These are phyloP conservation scores for Tricholoma saponaceum DNA, from an alignment of 768 basidiomycete species.

Conservation along the genomic window DNA sequence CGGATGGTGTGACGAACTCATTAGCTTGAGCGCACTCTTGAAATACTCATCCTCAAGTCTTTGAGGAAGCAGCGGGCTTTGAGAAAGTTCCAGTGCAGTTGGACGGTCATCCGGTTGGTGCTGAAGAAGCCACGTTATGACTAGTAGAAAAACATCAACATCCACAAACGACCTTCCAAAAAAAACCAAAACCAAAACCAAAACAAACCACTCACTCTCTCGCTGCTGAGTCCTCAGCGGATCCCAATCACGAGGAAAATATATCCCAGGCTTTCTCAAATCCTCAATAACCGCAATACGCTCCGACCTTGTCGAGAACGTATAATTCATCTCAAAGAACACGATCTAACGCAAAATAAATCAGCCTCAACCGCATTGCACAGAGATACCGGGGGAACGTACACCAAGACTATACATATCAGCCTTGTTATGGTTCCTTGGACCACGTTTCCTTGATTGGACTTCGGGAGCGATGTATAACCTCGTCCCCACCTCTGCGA, in stretches of 20 bases:
- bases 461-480: slow-evolving; percentile 95
- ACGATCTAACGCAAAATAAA: too few species aligned
- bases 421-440: slow-evolving; percentile 81
- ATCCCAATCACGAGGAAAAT: slow-evolving; percentile 79
- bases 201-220: slow-evolving; percentile 57
- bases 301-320: slow-evolving; percentile 78
- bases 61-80: slow-evolving; percentile 72
- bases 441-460: slow-evolving; percentile 53
- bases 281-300: slow-evolving; percentile 81
- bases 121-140: slow-evolving; percentile 76
- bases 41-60: slow-evolving; percentile 84
- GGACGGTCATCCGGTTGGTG: slow-evolving; percentile 80
- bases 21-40: slow-evolving; percentile 70
- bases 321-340: slow-evolving; percentile 95
- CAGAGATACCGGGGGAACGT: too few species aligned
- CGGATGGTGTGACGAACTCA: slow-evolving; percentile 44
- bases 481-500: slow-evolving; percentile 80
- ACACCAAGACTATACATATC: slow-evolving; percentile 96
- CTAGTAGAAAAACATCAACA: slow-evolving; percentile 27
- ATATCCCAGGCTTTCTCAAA: slow-evolving; percentile 65
- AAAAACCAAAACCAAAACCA: neutral
- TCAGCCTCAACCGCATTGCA: too few species aligned
- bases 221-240: slow-evolving; percentile 53
- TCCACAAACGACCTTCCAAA: neutral
- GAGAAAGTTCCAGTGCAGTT: slow-evolving; percentile 76